phyloP scores from a whole-genome alignment of 225 moss, liverwort and hornwort genomes.

The Sphagnum contortum region DNA sequence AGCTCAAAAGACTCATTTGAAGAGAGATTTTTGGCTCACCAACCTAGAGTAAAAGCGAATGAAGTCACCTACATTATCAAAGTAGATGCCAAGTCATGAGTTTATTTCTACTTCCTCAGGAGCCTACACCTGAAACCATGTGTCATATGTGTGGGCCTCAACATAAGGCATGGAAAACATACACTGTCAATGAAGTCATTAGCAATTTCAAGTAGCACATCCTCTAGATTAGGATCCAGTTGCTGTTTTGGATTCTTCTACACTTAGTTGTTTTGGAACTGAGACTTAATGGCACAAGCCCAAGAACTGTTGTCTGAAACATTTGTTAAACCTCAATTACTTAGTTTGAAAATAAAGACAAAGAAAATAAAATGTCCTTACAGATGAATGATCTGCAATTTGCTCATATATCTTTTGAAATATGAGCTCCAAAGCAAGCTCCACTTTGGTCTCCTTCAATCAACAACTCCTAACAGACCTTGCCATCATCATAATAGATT shows the following conservation, averaged over 20 bases:
- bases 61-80: constrained; percentile 45
- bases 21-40: constrained; percentile 85
- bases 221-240: constrained; percentile 88
- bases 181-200: constrained; percentile 92
- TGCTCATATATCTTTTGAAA: too few relatives aligned
- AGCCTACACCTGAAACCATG: background rate
- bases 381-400: too few relatives aligned
- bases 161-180: constrained; percentile 1
- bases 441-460: too few relatives aligned
- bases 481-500: too few relatives aligned
- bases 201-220: constrained; percentile 81
- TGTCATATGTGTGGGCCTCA: background rate
- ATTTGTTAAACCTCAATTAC: too few relatives aligned
- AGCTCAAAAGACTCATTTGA: constrained; percentile 62
- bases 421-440: too few relatives aligned
- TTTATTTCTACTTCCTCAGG: background rate
- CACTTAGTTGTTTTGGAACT: background rate
- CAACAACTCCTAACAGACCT: too few relatives aligned
- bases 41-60: constrained; percentile 67
- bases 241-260: constrained; percentile 81
- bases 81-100: background rate
- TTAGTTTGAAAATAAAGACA: too few relatives aligned
- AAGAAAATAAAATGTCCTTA: too few relatives aligned
- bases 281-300: too few relatives aligned
- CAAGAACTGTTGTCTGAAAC: too few relatives aligned